Conservation (phyloP, 202 grass and related monocot species). For the Elaeis oleifera region DNA sequence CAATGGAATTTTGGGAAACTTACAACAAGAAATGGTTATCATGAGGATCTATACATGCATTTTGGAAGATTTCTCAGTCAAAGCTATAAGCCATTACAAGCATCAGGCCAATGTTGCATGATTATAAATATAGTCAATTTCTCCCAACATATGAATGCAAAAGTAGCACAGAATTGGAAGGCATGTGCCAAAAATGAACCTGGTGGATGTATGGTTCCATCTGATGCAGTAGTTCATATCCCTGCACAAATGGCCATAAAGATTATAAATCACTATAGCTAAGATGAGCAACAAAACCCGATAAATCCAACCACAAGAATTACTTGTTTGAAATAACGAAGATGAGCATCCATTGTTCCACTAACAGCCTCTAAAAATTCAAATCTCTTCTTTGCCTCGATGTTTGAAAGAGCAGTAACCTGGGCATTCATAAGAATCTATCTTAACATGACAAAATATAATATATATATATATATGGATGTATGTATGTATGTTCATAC, state of each 20-base stretch:
- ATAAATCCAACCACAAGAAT: slow-evolving; percentile 9
- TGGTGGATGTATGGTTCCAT: slow-evolving; percentile 99
- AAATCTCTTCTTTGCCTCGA: slow-evolving; percentile 97
- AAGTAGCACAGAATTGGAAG: neutral
- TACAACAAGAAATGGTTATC: too few species aligned
- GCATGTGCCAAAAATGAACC: slow-evolving; percentile 28
- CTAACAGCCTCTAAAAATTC: slow-evolving; percentile 99
- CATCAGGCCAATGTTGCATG: too few species aligned
- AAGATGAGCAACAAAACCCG: slow-evolving; percentile 5
- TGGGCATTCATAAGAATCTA: slow-evolving; percentile 25
- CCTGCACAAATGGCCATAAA: slow-evolving; percentile 47
- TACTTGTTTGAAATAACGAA: slow-evolving; percentile 99
- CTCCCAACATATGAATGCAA: too few species aligned
- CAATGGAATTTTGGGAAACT: too few species aligned
- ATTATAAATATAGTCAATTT: too few species aligned
- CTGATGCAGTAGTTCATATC: slow-evolving; percentile 91
- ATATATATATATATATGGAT: too few species aligned
- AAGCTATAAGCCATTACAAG: too few species aligned
- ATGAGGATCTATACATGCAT: too few species aligned
- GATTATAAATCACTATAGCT: neutral
- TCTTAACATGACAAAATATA: slow-evolving; percentile 10
- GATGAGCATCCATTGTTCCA: slow-evolving; percentile 99
- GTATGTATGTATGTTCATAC: too few species aligned
- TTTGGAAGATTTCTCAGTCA: too few species aligned
- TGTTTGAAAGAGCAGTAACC: slow-evolving; percentile 95